Evolutionary conservation across 176 grass and related monocot species (phyloP).

Genomic region (Hordeum marinum): DNA sequence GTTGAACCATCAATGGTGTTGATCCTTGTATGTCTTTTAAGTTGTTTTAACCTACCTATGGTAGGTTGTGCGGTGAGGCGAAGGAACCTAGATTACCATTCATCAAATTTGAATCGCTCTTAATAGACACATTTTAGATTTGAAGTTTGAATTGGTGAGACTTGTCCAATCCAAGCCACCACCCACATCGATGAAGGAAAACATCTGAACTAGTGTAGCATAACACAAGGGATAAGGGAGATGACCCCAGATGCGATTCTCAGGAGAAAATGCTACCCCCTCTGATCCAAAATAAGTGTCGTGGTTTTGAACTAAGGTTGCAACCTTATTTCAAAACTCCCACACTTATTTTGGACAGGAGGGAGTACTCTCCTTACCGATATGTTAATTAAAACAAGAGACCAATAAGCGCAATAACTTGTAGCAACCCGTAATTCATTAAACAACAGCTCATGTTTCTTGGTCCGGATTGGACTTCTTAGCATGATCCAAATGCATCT

Average conservation of each 20-base stretch:
- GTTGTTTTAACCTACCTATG: not conserved
- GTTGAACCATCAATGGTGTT: not conserved
- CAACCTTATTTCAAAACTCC: too few relatives aligned
- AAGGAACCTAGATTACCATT: not conserved
- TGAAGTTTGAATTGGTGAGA: not conserved
- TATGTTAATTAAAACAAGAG: not conserved
- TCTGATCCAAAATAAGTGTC: too few relatives aligned
- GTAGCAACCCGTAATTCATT: not conserved
- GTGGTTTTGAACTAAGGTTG: too few relatives aligned
- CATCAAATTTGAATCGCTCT: not conserved
- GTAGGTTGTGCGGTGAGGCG: not conserved
- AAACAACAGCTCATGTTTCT: not conserved
- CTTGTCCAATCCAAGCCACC: not conserved
- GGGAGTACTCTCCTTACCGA: not conserved
- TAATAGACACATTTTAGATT: not conserved
- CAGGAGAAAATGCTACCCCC: not conserved
- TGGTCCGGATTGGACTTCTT: not conserved
- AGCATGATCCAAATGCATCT: constrained; percentile 36
- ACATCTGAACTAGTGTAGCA: not conserved
- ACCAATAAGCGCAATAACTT: not conserved
- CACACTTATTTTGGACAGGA: too few relatives aligned
- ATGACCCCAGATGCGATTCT: not conserved
- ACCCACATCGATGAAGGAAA: not conserved
- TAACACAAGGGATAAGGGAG: not conserved
- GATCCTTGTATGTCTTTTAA: not conserved